Evolutionary conservation across 768 basidiomycete species (phyloP).

Genomic region (Trametes punicea): DNA sequence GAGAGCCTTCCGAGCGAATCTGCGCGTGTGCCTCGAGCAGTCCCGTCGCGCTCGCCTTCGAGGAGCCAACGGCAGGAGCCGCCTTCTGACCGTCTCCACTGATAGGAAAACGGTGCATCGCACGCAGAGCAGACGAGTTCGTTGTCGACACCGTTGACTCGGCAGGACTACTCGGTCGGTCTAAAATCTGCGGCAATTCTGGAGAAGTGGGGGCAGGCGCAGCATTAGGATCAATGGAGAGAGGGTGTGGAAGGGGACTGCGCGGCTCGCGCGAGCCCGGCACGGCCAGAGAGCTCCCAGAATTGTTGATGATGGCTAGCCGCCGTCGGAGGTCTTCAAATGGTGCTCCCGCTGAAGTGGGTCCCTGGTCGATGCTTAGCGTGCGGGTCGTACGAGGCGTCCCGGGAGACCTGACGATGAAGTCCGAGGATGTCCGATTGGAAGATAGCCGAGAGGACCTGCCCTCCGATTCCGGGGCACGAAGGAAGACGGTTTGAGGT

Average conservation of each 20-base stretch:
- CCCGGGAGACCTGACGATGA: conserved; percentile 43
- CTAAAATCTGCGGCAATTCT: conserved; percentile 35
- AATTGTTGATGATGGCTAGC: conserved; percentile 72
- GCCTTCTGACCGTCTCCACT: conserved; percentile 83
- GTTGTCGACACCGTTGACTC: conserved; percentile 76
- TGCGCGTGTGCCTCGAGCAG: conserved; percentile 74
- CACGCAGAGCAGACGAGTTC: conserved; percentile 54
- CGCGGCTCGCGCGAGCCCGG: conserved; percentile 46
- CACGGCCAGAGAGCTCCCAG: conserved; percentile 58
- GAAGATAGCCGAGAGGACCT: conserved; percentile 37
- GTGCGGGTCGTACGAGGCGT: conserved; percentile 48
- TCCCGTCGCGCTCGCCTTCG: conserved; percentile 79
- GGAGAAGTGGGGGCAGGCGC: conserved; percentile 18
- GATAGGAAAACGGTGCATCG: conserved; percentile 60
- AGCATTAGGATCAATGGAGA: conserved; percentile 15
- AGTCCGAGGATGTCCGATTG: conserved; percentile 20
- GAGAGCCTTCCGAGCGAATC: conserved; percentile 61
- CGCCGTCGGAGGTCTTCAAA: conserved; percentile 78
- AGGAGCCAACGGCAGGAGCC: conserved; percentile 85
- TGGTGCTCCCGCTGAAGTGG: conserved; percentile 47
- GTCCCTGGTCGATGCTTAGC: conserved; percentile 45
- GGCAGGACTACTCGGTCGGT: conserved; percentile 74
- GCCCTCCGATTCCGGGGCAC: conserved; percentile 45
- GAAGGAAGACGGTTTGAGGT: conserved; percentile 89
- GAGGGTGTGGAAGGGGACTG: conserved; percentile 38